A percentile compares a stretch with the other conserved stretches of the same genome.
These are phyloP conservation scores for Chalaropsis ovoidea DNA, from an alignment of 2,329 filamentous ascomycete species.

Conservation along the genomic window DNA sequence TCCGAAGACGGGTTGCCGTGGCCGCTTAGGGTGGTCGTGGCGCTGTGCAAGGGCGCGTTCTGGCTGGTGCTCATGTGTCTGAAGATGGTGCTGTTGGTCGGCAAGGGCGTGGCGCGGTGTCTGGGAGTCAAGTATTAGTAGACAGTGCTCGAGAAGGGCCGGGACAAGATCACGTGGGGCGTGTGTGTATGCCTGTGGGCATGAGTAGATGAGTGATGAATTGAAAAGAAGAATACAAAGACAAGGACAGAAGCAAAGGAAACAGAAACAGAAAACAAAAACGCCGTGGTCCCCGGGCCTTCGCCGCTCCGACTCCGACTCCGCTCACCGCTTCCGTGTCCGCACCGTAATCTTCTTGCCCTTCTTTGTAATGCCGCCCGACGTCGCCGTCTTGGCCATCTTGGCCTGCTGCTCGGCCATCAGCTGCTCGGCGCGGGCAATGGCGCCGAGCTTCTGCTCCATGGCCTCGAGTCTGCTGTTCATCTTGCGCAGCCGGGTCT, in stretches of 20 bases:
- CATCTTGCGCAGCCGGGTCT: constrained; percentile 36
- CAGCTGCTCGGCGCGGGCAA: constrained; percentile 47
- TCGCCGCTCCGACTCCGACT: constrained; percentile 24
- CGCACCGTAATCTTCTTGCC: constrained; percentile 55
- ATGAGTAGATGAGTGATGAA: constrained; percentile 16
- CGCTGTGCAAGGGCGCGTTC: constrained; percentile 48
- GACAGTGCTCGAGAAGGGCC: too few relatives aligned
- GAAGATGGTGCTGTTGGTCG: constrained; percentile 43
- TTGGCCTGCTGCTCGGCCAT: constrained; percentile 50
- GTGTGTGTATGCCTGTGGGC: not conserved
- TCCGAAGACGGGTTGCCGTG: constrained; percentile 39
- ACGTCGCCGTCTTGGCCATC: constrained; percentile 56
- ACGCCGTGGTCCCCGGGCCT: constrained; percentile 12
- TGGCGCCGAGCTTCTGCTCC: constrained; percentile 44
- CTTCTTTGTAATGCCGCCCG: constrained; percentile 48
- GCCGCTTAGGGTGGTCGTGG: constrained; percentile 40
- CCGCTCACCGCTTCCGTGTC: constrained; percentile 47
- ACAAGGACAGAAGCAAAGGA: constrained; percentile 15
- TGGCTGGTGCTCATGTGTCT: constrained; percentile 49
- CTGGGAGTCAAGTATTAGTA: constrained; percentile 31
- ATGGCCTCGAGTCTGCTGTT: constrained; percentile 41
- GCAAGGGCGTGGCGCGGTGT: constrained; percentile 44
- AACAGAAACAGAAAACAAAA: constrained; percentile 18
- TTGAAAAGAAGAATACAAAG: not conserved
- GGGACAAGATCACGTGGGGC: too few relatives aligned